phyloP scores from a whole-genome alignment of 305 asterid species.

The Salvia sclarea region DNA sequence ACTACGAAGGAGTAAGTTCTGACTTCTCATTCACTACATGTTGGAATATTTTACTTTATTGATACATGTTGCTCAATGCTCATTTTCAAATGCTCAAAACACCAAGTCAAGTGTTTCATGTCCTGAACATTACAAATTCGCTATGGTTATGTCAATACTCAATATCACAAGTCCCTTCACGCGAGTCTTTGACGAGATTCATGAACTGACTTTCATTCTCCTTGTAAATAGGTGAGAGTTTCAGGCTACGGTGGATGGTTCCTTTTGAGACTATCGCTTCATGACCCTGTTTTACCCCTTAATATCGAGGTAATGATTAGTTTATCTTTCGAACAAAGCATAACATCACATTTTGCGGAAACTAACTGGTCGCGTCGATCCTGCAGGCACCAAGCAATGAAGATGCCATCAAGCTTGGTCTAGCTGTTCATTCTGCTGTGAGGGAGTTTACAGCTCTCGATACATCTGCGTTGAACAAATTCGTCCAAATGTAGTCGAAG shows the following conservation, averaged over 20 bases:
- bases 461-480: constrained; percentile 70
- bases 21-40: background rate
- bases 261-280: constrained; percentile 94
- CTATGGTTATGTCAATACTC: background rate
- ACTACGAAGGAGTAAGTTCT: constrained; percentile 88
- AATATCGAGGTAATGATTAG: constrained; percentile 73
- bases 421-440: constrained; percentile 58
- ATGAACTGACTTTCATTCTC: constrained; percentile 16
- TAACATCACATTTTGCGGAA: constrained; percentile 2
- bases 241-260: constrained; percentile 99
- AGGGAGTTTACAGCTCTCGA: constrained; percentile 73
- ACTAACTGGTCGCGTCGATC: constrained; percentile 5
- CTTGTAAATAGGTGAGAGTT: constrained; percentile 65
- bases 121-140: background rate
- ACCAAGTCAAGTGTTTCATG: background rate
- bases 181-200: background rate
- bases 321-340: background rate
- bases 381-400: constrained; percentile 77
- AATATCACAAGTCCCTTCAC: background rate
- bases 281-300: constrained; percentile 95
- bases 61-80: no score
- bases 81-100: constrained; percentile 2
- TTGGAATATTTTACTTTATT: background rate
- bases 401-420: constrained; percentile 77
- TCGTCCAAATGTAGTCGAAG: constrained; percentile 47